Conservation (phyloP, 106 monocot species). For the Acorus gramineus region DNA sequence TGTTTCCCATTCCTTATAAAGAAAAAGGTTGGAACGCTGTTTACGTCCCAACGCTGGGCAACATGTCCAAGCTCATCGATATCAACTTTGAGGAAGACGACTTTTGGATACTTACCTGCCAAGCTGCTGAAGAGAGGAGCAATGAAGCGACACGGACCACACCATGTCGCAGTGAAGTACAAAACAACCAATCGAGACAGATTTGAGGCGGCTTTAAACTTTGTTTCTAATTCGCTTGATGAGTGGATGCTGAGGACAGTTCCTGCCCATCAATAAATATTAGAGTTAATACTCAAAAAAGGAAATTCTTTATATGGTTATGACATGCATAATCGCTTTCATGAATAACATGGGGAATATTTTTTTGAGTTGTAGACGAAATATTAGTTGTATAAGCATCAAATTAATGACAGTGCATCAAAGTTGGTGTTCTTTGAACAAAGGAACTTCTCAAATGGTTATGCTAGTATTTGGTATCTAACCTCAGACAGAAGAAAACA, state of each 20-base stretch:
- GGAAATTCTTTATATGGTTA: too few relatives aligned
- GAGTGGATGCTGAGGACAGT: constrained; percentile 48
- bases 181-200: constrained; percentile 41
- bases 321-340: too few relatives aligned
- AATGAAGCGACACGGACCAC: constrained; percentile 71
- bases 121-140: constrained; percentile 46
- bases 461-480: too few relatives aligned
- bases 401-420: too few relatives aligned
- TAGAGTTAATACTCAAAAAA: background rate
- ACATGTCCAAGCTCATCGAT: constrained; percentile 52
- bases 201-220: constrained; percentile 42
- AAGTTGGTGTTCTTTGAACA: too few relatives aligned
- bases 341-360: too few relatives aligned
- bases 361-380: too few relatives aligned
- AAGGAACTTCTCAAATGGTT: too few relatives aligned
- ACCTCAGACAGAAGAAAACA: too few relatives aligned
- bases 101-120: constrained; percentile 49
- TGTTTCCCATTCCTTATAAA: constrained; percentile 68
- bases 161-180: constrained; percentile 97
- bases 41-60: constrained; percentile 61
- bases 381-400: too few relatives aligned
- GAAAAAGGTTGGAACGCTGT: constrained; percentile 77
- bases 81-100: constrained; percentile 63
- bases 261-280: constrained; percentile 19
- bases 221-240: constrained; percentile 41